Conservation (phyloP, 371 early-diverging fungal genomes). For the Amoeboaphelidium occidentale region DNA sequence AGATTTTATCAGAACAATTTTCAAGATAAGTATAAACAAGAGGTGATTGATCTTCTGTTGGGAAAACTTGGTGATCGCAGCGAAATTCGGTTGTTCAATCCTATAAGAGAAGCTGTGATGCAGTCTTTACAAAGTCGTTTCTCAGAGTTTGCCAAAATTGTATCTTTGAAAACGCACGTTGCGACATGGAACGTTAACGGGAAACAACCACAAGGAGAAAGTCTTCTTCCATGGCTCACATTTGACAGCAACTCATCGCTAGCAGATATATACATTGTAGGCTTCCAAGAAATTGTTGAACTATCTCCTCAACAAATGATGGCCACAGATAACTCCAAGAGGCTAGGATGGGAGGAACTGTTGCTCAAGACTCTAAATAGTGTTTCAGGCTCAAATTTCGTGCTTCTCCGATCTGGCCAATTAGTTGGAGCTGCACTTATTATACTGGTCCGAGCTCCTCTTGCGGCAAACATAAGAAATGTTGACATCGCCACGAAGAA, state of each 20-base stretch:
- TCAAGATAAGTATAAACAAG: conserved; percentile 66
- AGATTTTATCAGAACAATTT: conserved; percentile 81
- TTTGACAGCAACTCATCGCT: conserved; percentile 2
- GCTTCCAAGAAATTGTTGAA: conserved; percentile 85
- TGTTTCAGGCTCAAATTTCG: not conserved
- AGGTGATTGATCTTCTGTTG: conserved; percentile 61
- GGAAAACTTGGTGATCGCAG: conserved; percentile 13
- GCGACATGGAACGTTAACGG: conserved; percentile 88
- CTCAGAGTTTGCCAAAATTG: conserved; percentile 5
- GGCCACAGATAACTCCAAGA: conserved; percentile 39
- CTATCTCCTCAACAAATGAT: conserved; percentile 56
- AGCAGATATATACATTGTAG: conserved; percentile 49
- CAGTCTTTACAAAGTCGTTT: conserved; percentile 11
- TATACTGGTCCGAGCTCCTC: not conserved
- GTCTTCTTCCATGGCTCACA: conserved; percentile 33
- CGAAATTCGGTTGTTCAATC: conserved; percentile 11
- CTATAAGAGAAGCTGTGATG: conserved; percentile 14
- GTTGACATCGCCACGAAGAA: conserved; percentile 57
- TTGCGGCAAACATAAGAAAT: conserved; percentile 31
- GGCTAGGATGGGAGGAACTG: conserved; percentile 13
- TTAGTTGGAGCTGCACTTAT: conserved; percentile 7
- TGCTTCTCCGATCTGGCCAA: conserved; percentile 1
- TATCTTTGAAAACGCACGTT: conserved; percentile 33
- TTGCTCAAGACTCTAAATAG: not conserved
- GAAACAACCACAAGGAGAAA: conserved; percentile 30